Base-by-base conservation (phyloP, 805 yeast species). In the Yarrowia sp. region DNA sequence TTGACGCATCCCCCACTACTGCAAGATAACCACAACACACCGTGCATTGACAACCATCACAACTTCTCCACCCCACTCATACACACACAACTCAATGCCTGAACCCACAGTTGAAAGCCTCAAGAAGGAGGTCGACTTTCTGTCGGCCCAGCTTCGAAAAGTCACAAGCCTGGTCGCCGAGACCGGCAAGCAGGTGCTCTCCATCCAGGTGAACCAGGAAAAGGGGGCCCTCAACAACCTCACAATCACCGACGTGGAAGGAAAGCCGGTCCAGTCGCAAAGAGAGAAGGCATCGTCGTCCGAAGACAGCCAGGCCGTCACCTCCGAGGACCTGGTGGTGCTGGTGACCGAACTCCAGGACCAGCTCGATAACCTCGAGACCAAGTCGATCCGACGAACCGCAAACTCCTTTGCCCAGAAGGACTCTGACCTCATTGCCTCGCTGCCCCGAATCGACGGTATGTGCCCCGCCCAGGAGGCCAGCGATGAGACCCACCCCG, bases 341-440 rank as follows among this genome's bases (percentile, higher is more conserved):
- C 79, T 92, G 51, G 98, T 92, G 14, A 90, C 90, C 11, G 98
- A 92, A 74, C 77, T 92, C 65, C 98, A 92, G 75, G 89, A 90
- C 9, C 98, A 92, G 76, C 80, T 92, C 71, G 92, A 89, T 62
- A 78, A 82, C 24, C 69, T 77, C 22, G 98, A 92, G 72, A 90
- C 89, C 69, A 82, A 96, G 69, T 83, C 88, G 17, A 82, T 89
- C 48, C 81, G 89, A 68, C 81, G 98, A 74, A 78, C 86, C 3
- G 82, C 83, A 67, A 92, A 92, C 72, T 78, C 89, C 1, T 80
- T 81, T 26, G 78, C 85, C 65, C 69, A 71, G 0, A 72, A 74
- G 0, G 75, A 76, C 11, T 76, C 76, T 16, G 85, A 80, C 17
- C 67, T 73, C 7, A 71, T 91, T n/a, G 89, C 88, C 0, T 88